Conservation (phyloP, 1,284 basidiomycete genomes). For the Microbotryum lychnidis-dioicae region DNA sequence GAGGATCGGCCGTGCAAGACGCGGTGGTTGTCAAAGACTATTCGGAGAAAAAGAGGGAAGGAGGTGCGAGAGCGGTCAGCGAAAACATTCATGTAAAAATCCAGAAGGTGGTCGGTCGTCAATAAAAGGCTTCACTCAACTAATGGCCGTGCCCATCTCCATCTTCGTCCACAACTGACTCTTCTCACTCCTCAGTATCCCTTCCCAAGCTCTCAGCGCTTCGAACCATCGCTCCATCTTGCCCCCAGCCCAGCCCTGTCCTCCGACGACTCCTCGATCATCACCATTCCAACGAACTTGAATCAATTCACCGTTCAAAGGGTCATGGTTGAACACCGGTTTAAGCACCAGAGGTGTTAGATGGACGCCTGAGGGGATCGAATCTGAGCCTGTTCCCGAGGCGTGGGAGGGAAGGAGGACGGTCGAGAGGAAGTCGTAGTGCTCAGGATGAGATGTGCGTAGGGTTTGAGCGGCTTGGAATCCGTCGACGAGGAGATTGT, state of each 20-base stretch:
- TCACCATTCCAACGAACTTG: constrained; percentile 93
- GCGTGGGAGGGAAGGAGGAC: constrained; percentile 75
- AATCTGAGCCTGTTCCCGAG: constrained; percentile 61
- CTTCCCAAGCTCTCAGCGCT: constrained; percentile 71
- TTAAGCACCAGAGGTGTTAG: constrained; percentile 56
- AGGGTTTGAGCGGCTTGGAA: constrained; percentile 81
- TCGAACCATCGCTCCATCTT: constrained; percentile 55
- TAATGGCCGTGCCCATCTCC: constrained; percentile 71
- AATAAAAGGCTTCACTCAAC: constrained; percentile 49
- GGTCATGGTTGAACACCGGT: constrained; percentile 51
- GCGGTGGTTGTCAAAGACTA: constrained; percentile 87
- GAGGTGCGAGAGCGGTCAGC: neutral
- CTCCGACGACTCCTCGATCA: constrained; percentile 69
- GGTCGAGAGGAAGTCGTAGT: constrained; percentile 62
- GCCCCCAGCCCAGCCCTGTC: constrained; percentile 54
- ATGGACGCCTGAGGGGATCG: constrained; percentile 57
- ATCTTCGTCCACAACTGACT: constrained; percentile 89
- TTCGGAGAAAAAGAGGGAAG: constrained; percentile 9
- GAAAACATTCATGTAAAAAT: neutral
- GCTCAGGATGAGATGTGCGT: constrained; percentile 60
- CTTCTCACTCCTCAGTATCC: constrained; percentile 63
- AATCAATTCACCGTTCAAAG: constrained; percentile 53
- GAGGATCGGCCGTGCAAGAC: constrained; percentile 86
- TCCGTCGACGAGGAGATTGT: constrained; percentile 85
- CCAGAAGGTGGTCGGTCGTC: neutral